Conservation (phyloP, 192 early-diverging fungal genomes). For the Coemansia sp. region DNA sequence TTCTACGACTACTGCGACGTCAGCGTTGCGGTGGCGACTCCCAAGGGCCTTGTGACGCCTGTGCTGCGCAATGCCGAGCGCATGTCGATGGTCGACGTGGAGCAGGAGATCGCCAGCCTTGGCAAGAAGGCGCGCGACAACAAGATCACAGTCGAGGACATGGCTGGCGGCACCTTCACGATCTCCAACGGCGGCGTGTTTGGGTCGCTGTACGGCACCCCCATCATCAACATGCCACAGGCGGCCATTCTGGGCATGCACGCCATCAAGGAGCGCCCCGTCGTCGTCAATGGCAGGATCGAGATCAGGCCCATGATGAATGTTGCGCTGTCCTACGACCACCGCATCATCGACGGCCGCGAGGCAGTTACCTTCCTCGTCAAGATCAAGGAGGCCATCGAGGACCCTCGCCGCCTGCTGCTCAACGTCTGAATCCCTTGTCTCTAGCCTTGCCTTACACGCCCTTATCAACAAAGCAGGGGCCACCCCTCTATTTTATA, state of each 20-base stretch:
- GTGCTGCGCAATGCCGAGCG: conserved; percentile 90
- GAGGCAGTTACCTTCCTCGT: conserved; percentile 99
- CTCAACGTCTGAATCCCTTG: conserved; percentile 71
- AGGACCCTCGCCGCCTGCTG: conserved; percentile 92
- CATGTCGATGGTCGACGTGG: conserved; percentile 86
- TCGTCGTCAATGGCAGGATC: conserved; percentile 92
- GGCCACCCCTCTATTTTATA: too few species aligned
- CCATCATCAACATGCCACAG: conserved; percentile 98
- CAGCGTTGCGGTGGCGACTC: conserved; percentile 95
- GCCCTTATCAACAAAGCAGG: conserved; percentile 1
- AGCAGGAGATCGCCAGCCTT: conserved; percentile 87
- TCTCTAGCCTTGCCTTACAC: background rate
- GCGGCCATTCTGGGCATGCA: conserved; percentile 99
- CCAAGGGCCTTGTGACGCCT: conserved; percentile 98
- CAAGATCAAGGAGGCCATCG: conserved; percentile 94
- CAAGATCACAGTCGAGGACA: conserved; percentile 96
- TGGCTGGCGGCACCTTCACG: conserved; percentile 98
- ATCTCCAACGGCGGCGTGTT: conserved; percentile 99
- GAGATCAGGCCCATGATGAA: conserved; percentile 97
- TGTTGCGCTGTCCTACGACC: conserved; percentile 97
- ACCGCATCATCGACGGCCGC: conserved; percentile 97
- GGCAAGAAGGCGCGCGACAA: conserved; percentile 91
- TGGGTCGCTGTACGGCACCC: conserved; percentile 96
- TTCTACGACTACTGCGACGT: conserved; percentile 96
- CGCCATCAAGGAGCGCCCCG: conserved; percentile 94